A percentile compares a stretch with the other conserved stretches of the same genome.
Evolutionary conservation across 108 stramenopile species (phyloP).

Genomic region (Aurantiochytrium sp.): DNA sequence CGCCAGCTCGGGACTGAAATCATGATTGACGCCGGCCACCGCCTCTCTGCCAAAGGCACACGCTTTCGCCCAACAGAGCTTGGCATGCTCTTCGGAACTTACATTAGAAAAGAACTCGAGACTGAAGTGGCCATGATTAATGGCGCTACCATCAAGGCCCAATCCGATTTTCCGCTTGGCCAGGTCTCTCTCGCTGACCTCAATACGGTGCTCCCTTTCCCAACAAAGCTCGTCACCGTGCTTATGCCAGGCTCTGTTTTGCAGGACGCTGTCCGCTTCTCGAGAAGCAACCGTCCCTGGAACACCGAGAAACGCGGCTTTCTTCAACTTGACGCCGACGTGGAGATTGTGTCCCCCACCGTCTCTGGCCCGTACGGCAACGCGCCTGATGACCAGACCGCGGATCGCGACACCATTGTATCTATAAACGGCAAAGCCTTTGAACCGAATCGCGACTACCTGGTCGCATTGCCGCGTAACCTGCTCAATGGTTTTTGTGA

Average conservation of each 20-base stretch:
- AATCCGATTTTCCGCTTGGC: slow-evolving; percentile 35
- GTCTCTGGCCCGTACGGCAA: background rate
- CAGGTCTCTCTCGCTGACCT: slow-evolving; percentile 60
- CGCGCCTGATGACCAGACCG: slow-evolving; percentile 18
- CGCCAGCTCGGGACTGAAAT: slow-evolving; percentile 48
- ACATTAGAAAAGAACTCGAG: slow-evolving; percentile 57
- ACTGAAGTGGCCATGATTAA: slow-evolving; percentile 62
- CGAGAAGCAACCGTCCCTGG: slow-evolving; percentile 31
- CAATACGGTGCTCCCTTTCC: slow-evolving; percentile 68
- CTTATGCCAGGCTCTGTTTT: slow-evolving; percentile 54
- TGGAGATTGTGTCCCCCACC: background rate
- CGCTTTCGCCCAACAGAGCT: slow-evolving; percentile 63
- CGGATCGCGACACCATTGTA: slow-evolving; percentile 35
- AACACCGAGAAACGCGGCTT: background rate
- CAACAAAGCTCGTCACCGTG: slow-evolving; percentile 64
- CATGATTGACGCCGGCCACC: slow-evolving; percentile 23
- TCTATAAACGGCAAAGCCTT: slow-evolving; percentile 28
- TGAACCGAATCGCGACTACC: slow-evolving; percentile 40
- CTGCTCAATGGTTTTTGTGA: slow-evolving; percentile 67
- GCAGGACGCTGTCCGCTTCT: slow-evolving; percentile 55
- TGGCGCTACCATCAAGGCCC: slow-evolving; percentile 64
- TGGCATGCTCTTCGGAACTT: slow-evolving; percentile 55
- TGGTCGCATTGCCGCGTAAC: slow-evolving; percentile 66
- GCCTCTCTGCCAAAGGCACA: slow-evolving; percentile 50
- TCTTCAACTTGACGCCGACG: background rate